phyloP scores from a whole-genome alignment of 495 filamentous ascomycete species.

The Aspergillus baeticus region DNA sequence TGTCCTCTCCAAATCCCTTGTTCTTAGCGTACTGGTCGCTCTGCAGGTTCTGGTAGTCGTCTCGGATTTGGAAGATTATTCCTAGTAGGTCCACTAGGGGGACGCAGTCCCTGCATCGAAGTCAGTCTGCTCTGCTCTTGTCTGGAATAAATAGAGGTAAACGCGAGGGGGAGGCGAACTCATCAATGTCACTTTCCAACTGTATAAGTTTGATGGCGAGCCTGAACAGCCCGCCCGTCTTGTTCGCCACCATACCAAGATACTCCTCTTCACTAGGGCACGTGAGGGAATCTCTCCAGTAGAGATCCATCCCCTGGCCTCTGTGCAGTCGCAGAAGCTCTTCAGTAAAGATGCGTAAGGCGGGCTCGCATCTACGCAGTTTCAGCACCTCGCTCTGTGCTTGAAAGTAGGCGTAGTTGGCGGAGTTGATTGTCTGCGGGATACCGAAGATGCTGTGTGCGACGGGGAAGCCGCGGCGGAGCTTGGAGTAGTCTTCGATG shows the following conservation, averaged over 20 bases:
- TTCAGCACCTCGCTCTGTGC: conserved; percentile 68
- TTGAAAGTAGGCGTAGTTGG: conserved; percentile 86
- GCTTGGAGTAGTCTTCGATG: conserved; percentile 71
- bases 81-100: conserved; percentile 73
- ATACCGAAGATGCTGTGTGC: conserved; percentile 86
- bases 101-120: no score
- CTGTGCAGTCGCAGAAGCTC: conserved; percentile 82
- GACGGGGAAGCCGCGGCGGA: conserved; percentile 80
- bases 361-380: conserved; percentile 53
- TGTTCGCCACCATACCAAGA: conserved; percentile 89
- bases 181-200: background rate
- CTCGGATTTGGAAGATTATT: conserved; percentile 84
- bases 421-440: conserved; percentile 89
- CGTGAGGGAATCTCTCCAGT: conserved; percentile 81
- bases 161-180: no score
- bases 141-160: no score
- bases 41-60: conserved; percentile 81
- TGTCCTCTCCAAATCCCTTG: conserved; percentile 85
- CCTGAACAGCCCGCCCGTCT: conserved; percentile 88
- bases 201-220: conserved; percentile 92
- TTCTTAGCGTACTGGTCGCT: conserved; percentile 62
- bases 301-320: conserved; percentile 91
- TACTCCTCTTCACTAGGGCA: conserved; percentile 90
- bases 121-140: no score
- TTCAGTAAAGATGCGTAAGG: conserved; percentile 69